Base-by-base conservation (phyloP, 495 filamentous ascomycete species). In the Aspergillus heteromorphus region DNA sequence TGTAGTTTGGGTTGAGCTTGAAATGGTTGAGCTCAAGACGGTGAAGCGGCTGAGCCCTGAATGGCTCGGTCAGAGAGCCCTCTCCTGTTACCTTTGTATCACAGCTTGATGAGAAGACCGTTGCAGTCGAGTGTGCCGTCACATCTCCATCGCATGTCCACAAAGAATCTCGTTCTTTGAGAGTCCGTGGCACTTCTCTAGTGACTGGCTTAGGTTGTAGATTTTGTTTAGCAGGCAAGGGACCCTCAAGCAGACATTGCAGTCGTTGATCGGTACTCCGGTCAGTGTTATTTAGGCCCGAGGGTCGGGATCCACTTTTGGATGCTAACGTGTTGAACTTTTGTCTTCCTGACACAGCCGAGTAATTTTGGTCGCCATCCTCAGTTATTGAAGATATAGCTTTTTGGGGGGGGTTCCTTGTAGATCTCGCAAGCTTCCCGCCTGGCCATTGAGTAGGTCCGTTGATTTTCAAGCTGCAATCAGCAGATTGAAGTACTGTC, bases 1-100 rank as follows among this genome's bases (percentile, higher is more conserved):
- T 95, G 45, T 71, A 72, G 11, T 75, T 65, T 2, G 90, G 83
- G 59, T 98, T 97, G 60, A 93, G 73, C 65, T 87, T 93, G 77
- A 98, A 97, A 72, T 95, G 84, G 2, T 77, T 71, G 4, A 85
- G 69, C 18, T 71, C 57, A 5, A 91, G 73, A 34, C 72, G 66
- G 1, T 75, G 65, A 6, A 82, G 58, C 10, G 83, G 79, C 27
- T 74, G 74, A 10, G 73, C 66, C 57, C 87, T 77, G 23, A 83
- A 76, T 19, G 66, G 73, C 49, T 72, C 70, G 53, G 73, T 59
- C 18, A 73, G 68, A 0, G 71, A 65, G 11, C 41, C 51, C 29
- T 65, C 48, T 18, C 65, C 51, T 5, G 45, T 20, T 10, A 42
- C n/a, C 40, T 51, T 48, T 29, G 9, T 4, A 4, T 34, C 40